Percentiles rank a stretch among this genome's conserved stretches.
phyloP scores from a whole-genome alignment of 805 yeast species.

The Saturnispora hagleri region DNA sequence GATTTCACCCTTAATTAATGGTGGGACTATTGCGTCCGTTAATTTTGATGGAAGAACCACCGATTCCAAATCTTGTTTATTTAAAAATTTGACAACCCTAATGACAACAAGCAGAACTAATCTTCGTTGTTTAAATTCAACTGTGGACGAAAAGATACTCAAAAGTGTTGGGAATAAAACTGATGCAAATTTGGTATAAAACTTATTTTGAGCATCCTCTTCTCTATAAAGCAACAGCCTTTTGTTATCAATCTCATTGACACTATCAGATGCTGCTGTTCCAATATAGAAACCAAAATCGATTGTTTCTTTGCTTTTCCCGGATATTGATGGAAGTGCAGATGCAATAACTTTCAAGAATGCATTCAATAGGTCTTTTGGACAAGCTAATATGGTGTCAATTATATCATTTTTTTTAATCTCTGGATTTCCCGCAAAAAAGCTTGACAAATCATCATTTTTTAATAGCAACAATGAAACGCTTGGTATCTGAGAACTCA shows the following conservation, averaged over 20 bases:
- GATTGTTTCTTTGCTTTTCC: slow-evolving; percentile 4
- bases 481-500: slow-evolving; percentile 34
- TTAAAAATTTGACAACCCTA: slow-evolving; percentile 39
- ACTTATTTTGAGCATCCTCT: slow-evolving; percentile 17
- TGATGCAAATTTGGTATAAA: slow-evolving; percentile 29
- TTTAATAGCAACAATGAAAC: slow-evolving; percentile 36
- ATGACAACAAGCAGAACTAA: slow-evolving; percentile 44
- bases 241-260: slow-evolving; percentile 5
- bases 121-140: slow-evolving; percentile 56
- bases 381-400: slow-evolving; percentile 66
- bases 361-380: slow-evolving; percentile 52
- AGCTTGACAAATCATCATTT: slow-evolving; percentile 39
- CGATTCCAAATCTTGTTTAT: slow-evolving; percentile 23
- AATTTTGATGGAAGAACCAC: slow-evolving; percentile 31
- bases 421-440: slow-evolving; percentile 38
- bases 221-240: slow-evolving; percentile 19
- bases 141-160: slow-evolving; percentile 62
- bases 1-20: slow-evolving; percentile 44
- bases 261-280: slow-evolving; percentile 24
- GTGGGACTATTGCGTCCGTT: slow-evolving; percentile 46
- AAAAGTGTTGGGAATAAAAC: slow-evolving; percentile 45
- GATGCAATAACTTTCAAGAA: slow-evolving; percentile 48
- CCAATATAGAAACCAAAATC: slow-evolving; percentile 24
- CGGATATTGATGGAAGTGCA: slow-evolving; percentile 40
- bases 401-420: slow-evolving; percentile 22